Evolutionary conservation across 1,284 basidiomycete genomes (phyloP), one percentile per base, ranked within the genome.

Genomic region (Tilletia indica): DNA sequence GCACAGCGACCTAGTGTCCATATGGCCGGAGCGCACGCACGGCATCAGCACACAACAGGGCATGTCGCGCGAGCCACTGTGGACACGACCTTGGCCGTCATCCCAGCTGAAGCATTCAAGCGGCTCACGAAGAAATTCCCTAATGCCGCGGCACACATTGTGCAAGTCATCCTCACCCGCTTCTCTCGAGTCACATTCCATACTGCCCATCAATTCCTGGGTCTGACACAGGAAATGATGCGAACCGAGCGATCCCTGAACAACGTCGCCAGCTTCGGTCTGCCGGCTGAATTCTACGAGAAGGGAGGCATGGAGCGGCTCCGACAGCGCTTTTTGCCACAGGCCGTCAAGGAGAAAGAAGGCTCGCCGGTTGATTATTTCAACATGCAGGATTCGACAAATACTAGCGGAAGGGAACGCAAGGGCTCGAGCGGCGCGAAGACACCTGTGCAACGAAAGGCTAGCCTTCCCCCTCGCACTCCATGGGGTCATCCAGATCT

Each of bases 161-260:
- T 99, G 0, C 64, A 38, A 64, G 94, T 97, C 48, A 97, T 97
- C 76, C 86, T 99, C 68, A 96, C 97, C 3, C 89, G 96, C 1
- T 96, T 99, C 81, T 94, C 94, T 63, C 90, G 96, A 21, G 97
- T 99, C 12, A 99, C 97, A 0, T 98, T 99, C 86, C 88, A 90
- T 82, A 91, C 92, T 47, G 94, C 97, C 0, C 96, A 99, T 85
- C 92, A 92, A 81, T 99, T 97, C 84, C 89, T 99, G 8, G 96
- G 96, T 1, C 85, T 99, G 68, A 99, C 96, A 0, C 91, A 91
- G 38, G 96, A 99, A 85, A 93, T 99, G 12, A 90, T 99, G 69
- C 90, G 94, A 38, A 96, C 96, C 0, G 96, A 99, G 86, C 93
- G 97, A 80, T 91, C 93, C 0, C 94, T 99, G 84, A 99, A 99